A percentile compares a stretch with the other conserved stretches of the same genome.
Evolutionary conservation across 2,329 filamentous ascomycete species (phyloP).

Genomic region (Neurospora crassa): DNA sequence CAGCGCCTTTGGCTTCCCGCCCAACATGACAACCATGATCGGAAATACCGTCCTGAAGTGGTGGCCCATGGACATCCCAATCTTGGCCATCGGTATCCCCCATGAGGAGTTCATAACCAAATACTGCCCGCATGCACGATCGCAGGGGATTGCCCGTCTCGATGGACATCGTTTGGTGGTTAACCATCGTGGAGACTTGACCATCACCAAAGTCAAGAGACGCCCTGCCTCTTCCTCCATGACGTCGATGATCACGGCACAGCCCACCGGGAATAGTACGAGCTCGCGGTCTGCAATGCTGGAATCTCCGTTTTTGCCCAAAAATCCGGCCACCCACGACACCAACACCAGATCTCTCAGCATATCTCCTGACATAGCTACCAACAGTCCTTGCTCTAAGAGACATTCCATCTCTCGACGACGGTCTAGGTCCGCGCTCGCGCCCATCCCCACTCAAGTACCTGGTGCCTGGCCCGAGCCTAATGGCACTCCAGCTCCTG

Average conservation of each 20-base stretch:
- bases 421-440: not conserved
- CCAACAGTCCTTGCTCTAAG: no score
- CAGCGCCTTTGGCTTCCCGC: not conserved
- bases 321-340: not conserved
- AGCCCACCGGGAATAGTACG: not conserved
- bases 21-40: not conserved
- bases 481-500: not conserved
- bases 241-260: not conserved
- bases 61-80: not conserved
- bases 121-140: not conserved
- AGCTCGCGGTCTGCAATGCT: not conserved
- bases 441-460: not conserved
- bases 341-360: not conserved
- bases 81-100: not conserved
- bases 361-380: no score
- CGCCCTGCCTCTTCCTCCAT: not conserved
- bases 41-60: not conserved
- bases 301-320: not conserved
- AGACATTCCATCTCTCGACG: not conserved
- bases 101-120: not conserved
- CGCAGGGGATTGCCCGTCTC: not conserved
- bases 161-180: not conserved
- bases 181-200: not conserved
- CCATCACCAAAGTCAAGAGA: not conserved
- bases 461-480: not conserved